These are phyloP conservation scores for Rutstroemia sydowiana DNA, from an alignment of 2,329 filamentous ascomycete species.

Conservation along the genomic window DNA sequence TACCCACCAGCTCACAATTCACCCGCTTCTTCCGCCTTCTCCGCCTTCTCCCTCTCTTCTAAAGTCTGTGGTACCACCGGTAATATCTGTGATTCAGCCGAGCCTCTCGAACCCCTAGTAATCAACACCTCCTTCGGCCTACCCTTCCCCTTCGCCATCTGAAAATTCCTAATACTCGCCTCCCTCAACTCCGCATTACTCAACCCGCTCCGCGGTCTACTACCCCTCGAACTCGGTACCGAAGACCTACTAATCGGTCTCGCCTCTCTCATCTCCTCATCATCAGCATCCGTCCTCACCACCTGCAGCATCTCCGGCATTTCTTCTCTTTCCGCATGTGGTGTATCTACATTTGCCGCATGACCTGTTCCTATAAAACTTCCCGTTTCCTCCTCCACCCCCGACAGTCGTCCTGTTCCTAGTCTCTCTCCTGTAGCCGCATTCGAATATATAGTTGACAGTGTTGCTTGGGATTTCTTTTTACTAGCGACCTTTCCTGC, in stretches of 20 bases:
- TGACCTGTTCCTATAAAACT: background rate
- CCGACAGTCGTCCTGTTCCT: background rate
- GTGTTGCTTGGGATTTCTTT: background rate
- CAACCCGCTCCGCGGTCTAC: constrained; percentile 5
- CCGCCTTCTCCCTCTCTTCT: background rate
- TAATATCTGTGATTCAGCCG: too few species aligned
- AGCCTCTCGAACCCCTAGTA: background rate
- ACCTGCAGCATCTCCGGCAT: background rate
- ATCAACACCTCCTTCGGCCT: constrained; percentile 1
- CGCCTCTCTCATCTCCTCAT: background rate
- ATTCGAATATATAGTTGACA: background rate
- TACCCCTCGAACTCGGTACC: background rate
- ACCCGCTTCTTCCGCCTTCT: constrained; percentile 5
- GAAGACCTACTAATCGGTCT: constrained; percentile 1
- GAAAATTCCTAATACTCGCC: constrained; percentile 7
- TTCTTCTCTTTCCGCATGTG: background rate
- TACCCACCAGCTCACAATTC: too few species aligned
- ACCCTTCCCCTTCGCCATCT: background rate
- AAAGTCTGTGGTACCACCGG: background rate
- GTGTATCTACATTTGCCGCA: background rate
- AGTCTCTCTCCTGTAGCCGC: background rate
- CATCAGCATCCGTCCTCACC: background rate
- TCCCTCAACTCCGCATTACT: constrained; percentile 7
- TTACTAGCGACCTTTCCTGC: background rate
- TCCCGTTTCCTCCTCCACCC: constrained; percentile 2